Percentiles rank a stretch among this genome's conserved stretches.
Conservation (phyloP, 108 stramenopile species). For the Conticribra weissflogii region DNA sequence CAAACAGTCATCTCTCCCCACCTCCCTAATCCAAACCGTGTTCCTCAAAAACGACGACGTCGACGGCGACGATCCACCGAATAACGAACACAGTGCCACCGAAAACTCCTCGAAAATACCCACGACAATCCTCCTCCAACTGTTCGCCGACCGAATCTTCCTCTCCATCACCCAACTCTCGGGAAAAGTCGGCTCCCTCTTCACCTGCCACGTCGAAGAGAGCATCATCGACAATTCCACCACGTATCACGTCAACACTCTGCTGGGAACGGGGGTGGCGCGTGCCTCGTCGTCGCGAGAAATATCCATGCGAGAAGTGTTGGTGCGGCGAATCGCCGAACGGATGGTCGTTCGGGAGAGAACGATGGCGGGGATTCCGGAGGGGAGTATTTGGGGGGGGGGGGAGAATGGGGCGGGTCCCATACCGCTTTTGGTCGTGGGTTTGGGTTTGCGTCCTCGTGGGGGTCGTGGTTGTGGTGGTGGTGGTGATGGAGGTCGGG, state of each 20-base stretch:
- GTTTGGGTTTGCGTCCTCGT: conserved; percentile 31
- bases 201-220: conserved; percentile 45
- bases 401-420: conserved; percentile 29
- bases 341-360: conserved; percentile 24
- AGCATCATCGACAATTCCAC: conserved; percentile 49
- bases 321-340: conserved; percentile 39
- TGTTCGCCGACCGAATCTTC: conserved; percentile 46
- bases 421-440: conserved; percentile 35
- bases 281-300: conserved; percentile 7
- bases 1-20: conserved; percentile 34
- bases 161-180: conserved; percentile 43
- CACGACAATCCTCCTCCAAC: conserved; percentile 30
- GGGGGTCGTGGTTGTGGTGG: too few species aligned
- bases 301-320: conserved; percentile 35
- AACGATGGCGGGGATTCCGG: conserved; percentile 28
- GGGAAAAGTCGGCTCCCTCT: conserved; percentile 41
- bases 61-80: conserved; percentile 11
- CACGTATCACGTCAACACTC: conserved; percentile 42
- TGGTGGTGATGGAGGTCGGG: background rate
- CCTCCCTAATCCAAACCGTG: conserved; percentile 33
- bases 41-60: conserved; percentile 1
- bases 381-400: conserved; percentile 29
- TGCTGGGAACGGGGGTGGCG: conserved; percentile 34
- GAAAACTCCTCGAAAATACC: background rate
- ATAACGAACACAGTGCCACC: background rate